phyloP scores from a whole-genome alignment of 176 grass and related monocot genomes.

The Oryza longistaminata region DNA sequence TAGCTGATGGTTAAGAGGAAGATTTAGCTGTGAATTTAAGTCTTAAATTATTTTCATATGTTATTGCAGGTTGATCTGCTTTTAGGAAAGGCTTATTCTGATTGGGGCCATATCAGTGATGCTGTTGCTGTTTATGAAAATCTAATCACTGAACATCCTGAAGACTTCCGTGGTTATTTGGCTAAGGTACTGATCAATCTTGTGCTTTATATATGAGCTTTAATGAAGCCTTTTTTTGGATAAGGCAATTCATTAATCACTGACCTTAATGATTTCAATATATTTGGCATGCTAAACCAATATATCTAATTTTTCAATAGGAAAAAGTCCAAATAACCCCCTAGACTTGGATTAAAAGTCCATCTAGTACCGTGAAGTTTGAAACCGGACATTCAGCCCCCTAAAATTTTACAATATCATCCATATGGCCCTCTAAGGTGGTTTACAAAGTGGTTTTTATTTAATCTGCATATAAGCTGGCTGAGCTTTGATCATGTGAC shows the following conservation, averaged over 20 bases:
- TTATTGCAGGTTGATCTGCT: slow-evolving; percentile 73
- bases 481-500: too few relatives aligned
- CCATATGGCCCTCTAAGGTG: too few relatives aligned
- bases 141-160: slow-evolving; percentile 78
- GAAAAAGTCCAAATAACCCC: too few relatives aligned
- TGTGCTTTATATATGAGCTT: background rate
- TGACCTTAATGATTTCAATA: slow-evolving; percentile 1
- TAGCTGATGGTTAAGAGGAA: background rate
- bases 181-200: slow-evolving; percentile 62
- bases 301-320: background rate
- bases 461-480: too few relatives aligned
- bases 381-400: too few relatives aligned
- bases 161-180: slow-evolving; percentile 94
- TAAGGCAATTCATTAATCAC: background rate
- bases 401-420: too few relatives aligned
- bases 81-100: slow-evolving; percentile 90
- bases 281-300: slow-evolving; percentile 11
- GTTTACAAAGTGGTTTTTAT: too few relatives aligned
- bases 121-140: slow-evolving; percentile 88
- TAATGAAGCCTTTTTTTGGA: background rate
- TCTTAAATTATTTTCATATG: slow-evolving; percentile 21
- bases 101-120: slow-evolving; percentile 82
- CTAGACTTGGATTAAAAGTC: too few relatives aligned
- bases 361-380: too few relatives aligned
- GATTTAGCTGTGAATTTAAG: background rate